phyloP scores from a whole-genome alignment of 1,139 yeast genomes.

The Pichia sp. region DNA sequence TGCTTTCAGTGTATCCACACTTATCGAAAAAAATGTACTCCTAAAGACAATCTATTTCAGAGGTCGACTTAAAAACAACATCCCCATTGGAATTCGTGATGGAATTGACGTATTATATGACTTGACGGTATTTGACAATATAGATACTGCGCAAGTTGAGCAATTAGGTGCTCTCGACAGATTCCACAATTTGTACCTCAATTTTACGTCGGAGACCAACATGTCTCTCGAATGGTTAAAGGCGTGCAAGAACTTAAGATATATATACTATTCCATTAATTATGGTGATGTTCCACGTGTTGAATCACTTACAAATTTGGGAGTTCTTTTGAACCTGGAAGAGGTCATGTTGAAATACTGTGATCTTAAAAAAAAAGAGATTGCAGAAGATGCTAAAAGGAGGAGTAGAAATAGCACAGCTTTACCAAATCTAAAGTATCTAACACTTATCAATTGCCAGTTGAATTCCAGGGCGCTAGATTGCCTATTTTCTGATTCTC shows the following conservation, averaged over 20 bases:
- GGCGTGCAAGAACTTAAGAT: constrained; percentile 9
- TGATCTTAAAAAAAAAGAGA: no score
- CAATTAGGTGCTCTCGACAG: constrained; percentile 5
- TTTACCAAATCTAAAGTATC: background rate
- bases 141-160: constrained; percentile 5
- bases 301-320: background rate
- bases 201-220: constrained; percentile 7
- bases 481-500: constrained; percentile 2
- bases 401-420: no score
- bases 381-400: no score
- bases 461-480: constrained; percentile 9
- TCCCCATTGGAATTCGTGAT: constrained; percentile 4
- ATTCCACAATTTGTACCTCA: constrained; percentile 13
- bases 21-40: constrained; percentile 5
- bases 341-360: constrained; percentile 2
- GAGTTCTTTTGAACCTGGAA: background rate
- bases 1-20: constrained; percentile 2
- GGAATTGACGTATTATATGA: constrained; percentile 9
- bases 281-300: background rate
- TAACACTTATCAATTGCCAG: constrained; percentile 14
- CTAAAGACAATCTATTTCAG: constrained; percentile 12
- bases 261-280: constrained; percentile 10
- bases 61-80: constrained; percentile 7
- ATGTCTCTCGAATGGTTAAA: constrained; percentile 13
- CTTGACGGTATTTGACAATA: constrained; percentile 10